Conservation (phyloP, 2,329 filamentous ascomycete genomes). For the Alternaria gaisen region DNA sequence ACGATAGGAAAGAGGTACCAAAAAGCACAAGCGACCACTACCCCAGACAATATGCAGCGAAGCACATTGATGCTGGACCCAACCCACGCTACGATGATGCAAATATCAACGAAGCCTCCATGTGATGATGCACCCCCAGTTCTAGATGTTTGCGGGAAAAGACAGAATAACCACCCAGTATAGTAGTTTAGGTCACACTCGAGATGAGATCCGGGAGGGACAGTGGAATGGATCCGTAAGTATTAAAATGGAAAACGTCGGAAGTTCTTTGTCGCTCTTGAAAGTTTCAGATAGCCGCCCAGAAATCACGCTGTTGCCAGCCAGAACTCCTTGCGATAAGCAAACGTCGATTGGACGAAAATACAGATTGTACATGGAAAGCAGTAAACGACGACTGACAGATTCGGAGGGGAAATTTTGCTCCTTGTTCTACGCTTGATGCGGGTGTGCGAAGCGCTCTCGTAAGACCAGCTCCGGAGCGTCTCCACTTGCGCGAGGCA, state of each 20-base stretch:
- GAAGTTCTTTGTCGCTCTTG: slow-evolving; percentile 32
- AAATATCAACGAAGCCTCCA: slow-evolving; percentile 36
- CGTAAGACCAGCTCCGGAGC: slow-evolving; percentile 45
- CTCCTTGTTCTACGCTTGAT: slow-evolving; percentile 18
- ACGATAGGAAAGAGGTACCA: slow-evolving; percentile 18
- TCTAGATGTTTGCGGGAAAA: slow-evolving; percentile 37
- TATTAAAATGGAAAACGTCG: slow-evolving; percentile 23
- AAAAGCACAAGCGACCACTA: slow-evolving; percentile 38
- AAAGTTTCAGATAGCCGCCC: slow-evolving; percentile 31
- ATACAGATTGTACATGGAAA: slow-evolving; percentile 36
- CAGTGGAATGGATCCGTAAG: slow-evolving; percentile 11
- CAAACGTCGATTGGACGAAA: slow-evolving; percentile 23
- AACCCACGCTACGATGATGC: slow-evolving; percentile 36
- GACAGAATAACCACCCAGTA: slow-evolving; percentile 36
- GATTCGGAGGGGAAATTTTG: slow-evolving; percentile 7
- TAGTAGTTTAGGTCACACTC: slow-evolving; percentile 21
- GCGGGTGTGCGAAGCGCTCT: slow-evolving; percentile 28
- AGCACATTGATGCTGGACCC: slow-evolving; percentile 31
- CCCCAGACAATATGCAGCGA: slow-evolving; percentile 33
- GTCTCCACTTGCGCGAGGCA: slow-evolving; percentile 13
- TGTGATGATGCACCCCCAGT: slow-evolving; percentile 34
- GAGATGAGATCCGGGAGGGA: slow-evolving; percentile 12
- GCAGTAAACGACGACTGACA: slow-evolving; percentile 18
- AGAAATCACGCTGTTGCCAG: slow-evolving; percentile 32
- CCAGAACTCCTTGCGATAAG: slow-evolving; percentile 25